Base-by-base conservation (phyloP, 202 grass and related monocot genomes). In the Saccharum hybrid region DNA sequence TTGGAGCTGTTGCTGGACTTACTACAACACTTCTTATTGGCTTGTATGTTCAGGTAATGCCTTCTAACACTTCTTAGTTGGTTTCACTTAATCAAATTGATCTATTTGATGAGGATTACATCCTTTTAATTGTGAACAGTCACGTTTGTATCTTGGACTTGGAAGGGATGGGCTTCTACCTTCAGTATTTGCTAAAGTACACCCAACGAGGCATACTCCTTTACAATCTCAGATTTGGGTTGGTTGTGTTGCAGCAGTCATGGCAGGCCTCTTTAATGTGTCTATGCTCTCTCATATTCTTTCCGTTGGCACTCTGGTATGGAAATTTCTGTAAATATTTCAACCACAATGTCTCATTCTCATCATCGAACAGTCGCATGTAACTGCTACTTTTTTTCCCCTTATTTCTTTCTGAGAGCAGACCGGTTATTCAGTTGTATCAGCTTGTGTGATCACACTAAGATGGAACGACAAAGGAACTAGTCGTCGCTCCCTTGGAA, bases 391-490 rank as follows among this genome's bases (percentile, higher is more conserved):
- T 68, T 67, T 82, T 34, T 54, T 10, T 15, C 11, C 56, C 54
- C 67, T 62, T 49, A 3, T 57, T 56, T 74, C 10, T 89, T 68
- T 75, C 18, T 82, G 46, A 8, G 33, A 74, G 52, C 91, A 99
- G 96, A 99, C 96, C 0, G 93, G 93, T 76, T 99, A 99, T 90
- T 99, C 96, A 11, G 93, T 96, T 87, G 96, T 99, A 84, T 99
- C 93, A 76, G 91, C 93, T 87, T 99, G 96, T 81, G 93, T 96
- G 65, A 83, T 96, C 81, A 92, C 91, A 56, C 86, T 99, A 66
- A 79, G 96, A 28, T 94, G 96, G 96, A 94, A 90, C 68, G 91
- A 96, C 57, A 94, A 88, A 79, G 66, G 76, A 65, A 69, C 85
- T 31, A 87, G 19, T 82, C 80, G 79, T 36, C 66, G 48, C 57